A percentile compares a stretch with the other conserved stretches of the same genome.
These are phyloP conservation scores for Exophiala sideris DNA, from an alignment of 2,329 filamentous ascomycete genomes.

Conservation along the genomic window DNA sequence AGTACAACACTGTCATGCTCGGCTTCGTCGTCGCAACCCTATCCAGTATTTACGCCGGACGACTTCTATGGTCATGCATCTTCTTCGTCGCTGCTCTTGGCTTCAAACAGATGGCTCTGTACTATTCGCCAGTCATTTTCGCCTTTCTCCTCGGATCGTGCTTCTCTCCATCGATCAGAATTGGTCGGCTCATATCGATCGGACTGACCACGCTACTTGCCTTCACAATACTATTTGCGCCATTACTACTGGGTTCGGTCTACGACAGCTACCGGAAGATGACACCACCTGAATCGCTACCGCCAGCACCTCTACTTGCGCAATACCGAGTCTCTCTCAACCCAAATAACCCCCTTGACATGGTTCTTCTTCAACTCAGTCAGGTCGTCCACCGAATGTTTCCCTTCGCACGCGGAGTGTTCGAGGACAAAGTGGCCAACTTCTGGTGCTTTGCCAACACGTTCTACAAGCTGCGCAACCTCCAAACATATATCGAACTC, in stretches of 20 bases:
- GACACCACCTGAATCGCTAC: conserved; percentile 52
- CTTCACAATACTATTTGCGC: conserved; percentile 72
- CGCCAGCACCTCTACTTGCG: conserved; percentile 61
- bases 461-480: conserved; percentile 75
- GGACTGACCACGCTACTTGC: conserved; percentile 67
- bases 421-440: conserved; percentile 98
- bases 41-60: conserved; percentile 81
- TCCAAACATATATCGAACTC: conserved; percentile 62
- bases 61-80: conserved; percentile 81
- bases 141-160: conserved; percentile 86
- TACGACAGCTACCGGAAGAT: conserved; percentile 67
- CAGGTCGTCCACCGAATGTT: conserved; percentile 92
- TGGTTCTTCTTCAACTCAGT: conserved; percentile 70
- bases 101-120: conserved; percentile 99
- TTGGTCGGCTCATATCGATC: conserved; percentile 69
- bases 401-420: conserved; percentile 90
- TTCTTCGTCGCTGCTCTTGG: conserved; percentile 93
- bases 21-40: conserved; percentile 82
- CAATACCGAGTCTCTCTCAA: conserved; percentile 58
- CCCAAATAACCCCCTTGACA: conserved; percentile 66
- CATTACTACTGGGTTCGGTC: conserved; percentile 68
- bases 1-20: conserved; percentile 99
- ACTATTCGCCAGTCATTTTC: conserved; percentile 92
- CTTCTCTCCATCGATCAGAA: conserved; percentile 67
- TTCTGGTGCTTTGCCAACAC: conserved; percentile 85